Conservation (phyloP, 345 rosid genomes). For the Sonneratia caseolaris region DNA sequence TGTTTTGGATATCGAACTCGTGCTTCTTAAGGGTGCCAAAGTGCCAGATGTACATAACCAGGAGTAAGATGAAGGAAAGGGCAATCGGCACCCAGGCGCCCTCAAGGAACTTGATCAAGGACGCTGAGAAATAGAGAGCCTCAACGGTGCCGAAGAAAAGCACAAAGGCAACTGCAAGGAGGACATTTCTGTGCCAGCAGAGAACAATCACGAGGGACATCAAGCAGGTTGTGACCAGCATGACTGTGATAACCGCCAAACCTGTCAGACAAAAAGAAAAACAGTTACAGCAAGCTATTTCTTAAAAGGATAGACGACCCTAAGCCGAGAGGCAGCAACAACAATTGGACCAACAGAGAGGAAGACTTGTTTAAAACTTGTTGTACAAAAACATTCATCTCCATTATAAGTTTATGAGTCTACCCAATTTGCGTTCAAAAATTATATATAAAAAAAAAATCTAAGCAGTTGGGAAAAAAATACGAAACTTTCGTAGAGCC, state of each 20-base stretch:
- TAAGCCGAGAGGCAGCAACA: not conserved
- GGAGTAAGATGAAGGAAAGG: constrained; percentile 57
- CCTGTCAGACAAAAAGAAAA: constrained; percentile 37
- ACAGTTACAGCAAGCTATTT: not conserved
- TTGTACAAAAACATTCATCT: not conserved
- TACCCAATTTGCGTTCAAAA: not conserved
- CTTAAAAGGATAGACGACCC: not conserved
- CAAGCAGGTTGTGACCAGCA: constrained; percentile 93
- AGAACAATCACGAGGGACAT: constrained; percentile 91
- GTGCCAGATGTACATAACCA: constrained; percentile 80
- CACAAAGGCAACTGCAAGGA: constrained; percentile 56
- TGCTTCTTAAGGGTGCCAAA: constrained; percentile 70
- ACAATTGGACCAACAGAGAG: not conserved
- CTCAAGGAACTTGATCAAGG: constrained; percentile 79
- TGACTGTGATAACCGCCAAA: constrained; percentile 95
- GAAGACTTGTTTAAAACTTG: not conserved
- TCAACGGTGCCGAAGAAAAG: constrained; percentile 75
- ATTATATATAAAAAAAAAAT: not conserved
- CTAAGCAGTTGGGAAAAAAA: not conserved
- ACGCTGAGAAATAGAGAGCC: constrained; percentile 84
- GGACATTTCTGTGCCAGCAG: constrained; percentile 78
- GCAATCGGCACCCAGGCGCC: constrained; percentile 99
- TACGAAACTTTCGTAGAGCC: too few relatives aligned
- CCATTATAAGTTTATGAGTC: not conserved
- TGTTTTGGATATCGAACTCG: constrained; percentile 81